Base-by-base conservation (phyloP, 164 flowering plant species). In the Brasenia schreberi region DNA sequence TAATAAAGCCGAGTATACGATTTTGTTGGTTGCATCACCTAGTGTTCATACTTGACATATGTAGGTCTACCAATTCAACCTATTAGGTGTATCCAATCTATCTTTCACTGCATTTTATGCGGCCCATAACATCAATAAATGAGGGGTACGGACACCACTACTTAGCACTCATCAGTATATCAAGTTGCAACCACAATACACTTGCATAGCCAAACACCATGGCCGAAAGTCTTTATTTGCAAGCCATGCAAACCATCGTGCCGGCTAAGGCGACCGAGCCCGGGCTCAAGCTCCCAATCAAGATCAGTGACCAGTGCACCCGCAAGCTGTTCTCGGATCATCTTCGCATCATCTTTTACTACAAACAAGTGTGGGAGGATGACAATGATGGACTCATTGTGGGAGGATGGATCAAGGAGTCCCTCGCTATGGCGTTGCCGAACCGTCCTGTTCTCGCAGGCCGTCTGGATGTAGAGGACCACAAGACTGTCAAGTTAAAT, bases 331-430 rank as follows among this genome's bases (percentile, higher is more conserved):
- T 52, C 53, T 18, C 42, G 19, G 59, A 69, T 19, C 71, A 64
- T 39, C 1, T 64, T 18, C 62, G 59, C 62, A 59, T 69, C 19
- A 53, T 69, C 42, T 62, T 69, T 0, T 69, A 64, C 62, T 69
- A 69, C 63, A 64, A 64, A 7, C 64, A 69, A 64, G 14, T 18
- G 12, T 18, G 56, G 56, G 56, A 53, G 19, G 66, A 27, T 56
- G 66, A 69, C 56, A 66, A 69, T 23, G 18, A n/a, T 42, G 63
- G 63, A 27, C 43, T 53, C 23, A 23, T 39, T 23, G 17, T 69
- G 11, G 62, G 53, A 5, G 71, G 58, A n/a, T 64, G 66, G 71
- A 11, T 69, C 19, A 69, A 69, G 71, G 71, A 69, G 3, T 69
- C 71, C 16, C 67, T 69, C 14, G 33, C 16, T 0, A 7, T 5